A percentile compares a stretch with the other conserved stretches of the same genome.
Conservation (phyloP, 2,329 filamentous ascomycete species). For the Colletotrichum lini region DNA sequence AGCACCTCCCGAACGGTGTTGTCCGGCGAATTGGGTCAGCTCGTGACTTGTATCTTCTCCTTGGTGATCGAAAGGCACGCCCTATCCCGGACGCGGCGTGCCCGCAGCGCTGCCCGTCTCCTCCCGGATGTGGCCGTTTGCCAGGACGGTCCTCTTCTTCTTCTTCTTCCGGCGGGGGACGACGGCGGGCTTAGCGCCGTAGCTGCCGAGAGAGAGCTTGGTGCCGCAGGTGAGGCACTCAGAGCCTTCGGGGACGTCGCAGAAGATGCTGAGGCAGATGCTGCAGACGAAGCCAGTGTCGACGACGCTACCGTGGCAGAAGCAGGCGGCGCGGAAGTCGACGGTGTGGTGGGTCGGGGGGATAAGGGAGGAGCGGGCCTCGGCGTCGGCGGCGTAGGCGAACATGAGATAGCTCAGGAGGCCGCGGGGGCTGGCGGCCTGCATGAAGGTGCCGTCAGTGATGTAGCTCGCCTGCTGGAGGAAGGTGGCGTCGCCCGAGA, state of each 20-base stretch:
- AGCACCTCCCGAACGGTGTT: background rate
- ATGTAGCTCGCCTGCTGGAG: conserved; percentile 88
- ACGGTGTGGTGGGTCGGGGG: conserved; percentile 87
- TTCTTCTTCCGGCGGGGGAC: conserved; percentile 81
- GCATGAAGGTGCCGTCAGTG: conserved; percentile 70
- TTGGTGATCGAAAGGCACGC: conserved; percentile 22
- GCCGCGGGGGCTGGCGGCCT: conserved; percentile 72
- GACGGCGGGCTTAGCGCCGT: conserved; percentile 83
- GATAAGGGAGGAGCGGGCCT: conserved; percentile 74
- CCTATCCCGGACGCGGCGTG: conserved; percentile 65
- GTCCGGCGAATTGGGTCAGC: background rate
- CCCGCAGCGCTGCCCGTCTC: conserved; percentile 73
- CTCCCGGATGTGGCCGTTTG: conserved; percentile 66
- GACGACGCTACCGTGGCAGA: conserved; percentile 92
- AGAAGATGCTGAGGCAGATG: conserved; percentile 96
- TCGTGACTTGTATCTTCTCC: background rate
- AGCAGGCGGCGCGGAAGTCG: conserved; percentile 98
- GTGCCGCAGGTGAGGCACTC: conserved; percentile 89
- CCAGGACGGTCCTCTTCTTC: conserved; percentile 73
- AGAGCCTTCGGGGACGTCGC: conserved; percentile 72
- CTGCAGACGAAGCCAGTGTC: conserved; percentile 96
- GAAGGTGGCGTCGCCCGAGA: conserved; percentile 90
- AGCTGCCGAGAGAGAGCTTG: conserved; percentile 80
- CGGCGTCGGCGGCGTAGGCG: conserved; percentile 80
- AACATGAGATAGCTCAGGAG: conserved; percentile 96